Percentiles rank a stretch among this genome's conserved stretches.
phyloP scores from a whole-genome alignment of 331 rosid species.

The Rosa hybrid region DNA sequence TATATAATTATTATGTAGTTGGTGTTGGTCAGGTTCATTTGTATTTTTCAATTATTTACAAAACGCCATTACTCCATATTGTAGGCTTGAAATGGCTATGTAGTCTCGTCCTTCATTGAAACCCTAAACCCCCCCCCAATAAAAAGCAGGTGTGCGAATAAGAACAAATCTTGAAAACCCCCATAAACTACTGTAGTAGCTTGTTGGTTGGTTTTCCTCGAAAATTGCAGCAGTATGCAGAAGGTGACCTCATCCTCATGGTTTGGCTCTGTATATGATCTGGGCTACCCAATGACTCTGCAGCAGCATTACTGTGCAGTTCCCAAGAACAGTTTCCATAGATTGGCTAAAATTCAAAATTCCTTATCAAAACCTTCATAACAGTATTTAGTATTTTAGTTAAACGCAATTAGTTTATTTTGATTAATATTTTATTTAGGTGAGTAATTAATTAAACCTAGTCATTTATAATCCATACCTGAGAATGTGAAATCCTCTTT shows the following conservation, averaged over 20 bases:
- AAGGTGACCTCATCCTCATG: constrained; percentile 6
- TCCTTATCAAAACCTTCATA: background rate
- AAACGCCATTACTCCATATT: background rate
- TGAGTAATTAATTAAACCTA: background rate
- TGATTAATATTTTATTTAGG: background rate
- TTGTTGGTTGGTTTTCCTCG: constrained; percentile 8
- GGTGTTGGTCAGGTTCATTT: background rate
- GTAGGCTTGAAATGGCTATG: background rate
- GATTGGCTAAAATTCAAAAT: background rate
- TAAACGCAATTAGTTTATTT: background rate
- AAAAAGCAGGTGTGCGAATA: constrained; percentile 4
- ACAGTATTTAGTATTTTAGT: background rate
- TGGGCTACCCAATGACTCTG: constrained; percentile 25
- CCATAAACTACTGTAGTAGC: constrained; percentile 2
- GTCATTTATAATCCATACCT: constrained; percentile 1
- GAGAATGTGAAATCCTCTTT: constrained; percentile 3
- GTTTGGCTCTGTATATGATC: constrained; percentile 17
- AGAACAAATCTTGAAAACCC: constrained; percentile 26
- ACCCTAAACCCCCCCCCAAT: constrained; percentile 38
- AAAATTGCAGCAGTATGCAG: background rate
- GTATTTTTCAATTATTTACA: background rate
- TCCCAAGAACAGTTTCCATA: constrained; percentile 1
- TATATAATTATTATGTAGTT: background rate
- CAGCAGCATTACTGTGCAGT: constrained; percentile 2
- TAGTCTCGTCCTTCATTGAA: constrained; percentile 13